A percentile compares a stretch with the other conserved stretches of the same genome.
These are phyloP conservation scores for Metschnikowia shivogae DNA, from an alignment of 805 yeast genomes.

Conservation along the genomic window DNA sequence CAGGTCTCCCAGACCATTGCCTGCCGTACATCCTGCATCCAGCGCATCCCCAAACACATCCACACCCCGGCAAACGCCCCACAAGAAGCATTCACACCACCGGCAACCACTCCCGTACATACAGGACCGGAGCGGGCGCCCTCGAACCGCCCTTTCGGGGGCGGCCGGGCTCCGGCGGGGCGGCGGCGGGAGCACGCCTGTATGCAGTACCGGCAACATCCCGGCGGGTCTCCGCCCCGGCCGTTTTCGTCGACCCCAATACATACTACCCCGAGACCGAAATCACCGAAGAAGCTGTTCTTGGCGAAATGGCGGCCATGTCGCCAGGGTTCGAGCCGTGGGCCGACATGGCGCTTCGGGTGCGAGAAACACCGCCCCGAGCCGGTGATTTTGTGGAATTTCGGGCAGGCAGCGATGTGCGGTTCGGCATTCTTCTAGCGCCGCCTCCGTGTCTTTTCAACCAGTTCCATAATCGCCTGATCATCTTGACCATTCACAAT, in stretches of 20 bases:
- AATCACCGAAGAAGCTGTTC: constrained; percentile 15
- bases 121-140: no score
- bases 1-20: no score
- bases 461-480: constrained; percentile 27
- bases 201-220: no score
- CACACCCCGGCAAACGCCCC: no score
- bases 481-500: constrained; percentile 33
- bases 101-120: no score
- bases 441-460: constrained; percentile 31
- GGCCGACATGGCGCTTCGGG: constrained; percentile 11
- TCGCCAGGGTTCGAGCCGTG: constrained; percentile 11
- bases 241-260: constrained; percentile 12
- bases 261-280: constrained; percentile 15
- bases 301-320: constrained; percentile 5
- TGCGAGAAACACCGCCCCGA: constrained; percentile 14
- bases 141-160: no score
- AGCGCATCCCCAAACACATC: no score
- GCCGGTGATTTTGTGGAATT: constrained; percentile 42
- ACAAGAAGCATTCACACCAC: no score
- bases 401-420: constrained; percentile 15
- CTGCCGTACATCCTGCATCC: no score
- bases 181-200: no score
- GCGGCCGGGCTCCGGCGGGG: no score
- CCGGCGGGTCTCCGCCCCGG: background rate
- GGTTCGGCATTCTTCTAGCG: constrained; percentile 37